Evolutionary conservation across 306 rosid species (phyloP).

Genomic region (Fagus sylvatica): DNA sequence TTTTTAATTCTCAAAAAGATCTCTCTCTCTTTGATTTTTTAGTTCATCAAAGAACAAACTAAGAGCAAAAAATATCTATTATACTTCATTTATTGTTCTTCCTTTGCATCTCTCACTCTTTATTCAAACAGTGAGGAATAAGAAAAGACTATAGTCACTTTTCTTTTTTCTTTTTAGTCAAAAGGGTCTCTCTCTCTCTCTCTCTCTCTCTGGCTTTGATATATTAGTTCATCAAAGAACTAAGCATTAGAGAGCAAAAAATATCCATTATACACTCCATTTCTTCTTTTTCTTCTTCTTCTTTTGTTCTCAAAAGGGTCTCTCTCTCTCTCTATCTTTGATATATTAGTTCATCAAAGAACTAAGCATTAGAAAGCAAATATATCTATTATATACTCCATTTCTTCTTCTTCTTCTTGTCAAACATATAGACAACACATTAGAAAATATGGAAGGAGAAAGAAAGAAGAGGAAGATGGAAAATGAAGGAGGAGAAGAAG

Average conservation of each 20-base stretch:
- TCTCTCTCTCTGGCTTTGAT: neutral
- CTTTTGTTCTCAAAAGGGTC: too few species aligned
- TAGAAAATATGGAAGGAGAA: constrained; percentile 48
- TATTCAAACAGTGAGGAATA: neutral
- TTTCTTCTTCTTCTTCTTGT: neutral
- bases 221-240: neutral
- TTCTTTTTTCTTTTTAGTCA: neutral
- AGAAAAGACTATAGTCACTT: neutral
- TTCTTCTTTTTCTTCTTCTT: neutral
- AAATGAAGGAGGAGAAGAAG: constrained; percentile 28
- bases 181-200: neutral
- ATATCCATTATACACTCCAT: neutral
- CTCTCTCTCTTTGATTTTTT: too few species aligned
- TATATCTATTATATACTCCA: neutral
- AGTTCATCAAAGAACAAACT: too few species aligned
- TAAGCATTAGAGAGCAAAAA: neutral
- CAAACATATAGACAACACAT: neutral
- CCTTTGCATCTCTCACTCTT: neutral
- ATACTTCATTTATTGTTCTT: too few species aligned
- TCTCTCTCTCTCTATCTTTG: neutral
- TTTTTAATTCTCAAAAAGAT: too few species aligned
- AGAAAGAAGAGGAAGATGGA: constrained; percentile 61
- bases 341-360: neutral
- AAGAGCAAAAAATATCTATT: too few species aligned
- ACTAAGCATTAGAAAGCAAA: neutral